Evolutionary conservation across 345 rosid species (phyloP).

Genomic region (Dipteronia sinensis): DNA sequence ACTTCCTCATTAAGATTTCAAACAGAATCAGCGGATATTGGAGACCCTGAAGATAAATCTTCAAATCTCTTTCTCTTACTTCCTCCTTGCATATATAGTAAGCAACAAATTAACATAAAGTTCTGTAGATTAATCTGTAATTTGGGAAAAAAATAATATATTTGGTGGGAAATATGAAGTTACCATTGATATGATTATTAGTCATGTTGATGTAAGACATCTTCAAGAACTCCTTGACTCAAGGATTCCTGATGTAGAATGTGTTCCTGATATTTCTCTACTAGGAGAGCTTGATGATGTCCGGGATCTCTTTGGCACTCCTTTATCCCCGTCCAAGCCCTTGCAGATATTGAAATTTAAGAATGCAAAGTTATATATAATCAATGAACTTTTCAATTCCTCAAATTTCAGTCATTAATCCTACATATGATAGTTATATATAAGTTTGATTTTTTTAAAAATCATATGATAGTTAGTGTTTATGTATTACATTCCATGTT

Average conservation of each 20-base stretch:
- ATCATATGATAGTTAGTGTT: too few species aligned
- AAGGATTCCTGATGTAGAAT: neutral
- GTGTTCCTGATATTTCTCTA: neutral
- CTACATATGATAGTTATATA: neutral
- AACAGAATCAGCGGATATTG: neutral
- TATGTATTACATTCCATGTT: too few species aligned
- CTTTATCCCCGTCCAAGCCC: neutral
- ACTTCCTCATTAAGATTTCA: neutral
- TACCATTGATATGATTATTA: neutral
- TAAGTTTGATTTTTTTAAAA: too few species aligned
- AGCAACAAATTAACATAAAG: neutral
- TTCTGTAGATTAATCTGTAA: neutral
- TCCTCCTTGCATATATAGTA: neutral
- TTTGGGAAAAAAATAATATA: too few species aligned
- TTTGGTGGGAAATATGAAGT: neutral
- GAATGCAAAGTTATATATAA: neutral
- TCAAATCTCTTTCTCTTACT: neutral
- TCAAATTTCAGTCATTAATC: neutral
- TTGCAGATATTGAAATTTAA: too few species aligned
- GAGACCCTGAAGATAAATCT: neutral
- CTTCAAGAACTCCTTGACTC: neutral
- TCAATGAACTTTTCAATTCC: neutral
- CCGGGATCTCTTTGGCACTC: neutral
- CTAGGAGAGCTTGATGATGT: neutral
- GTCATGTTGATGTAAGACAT: neutral